phyloP scores from a whole-genome alignment of 352 stramenopile genomes.

The Pythium biforme region DNA sequence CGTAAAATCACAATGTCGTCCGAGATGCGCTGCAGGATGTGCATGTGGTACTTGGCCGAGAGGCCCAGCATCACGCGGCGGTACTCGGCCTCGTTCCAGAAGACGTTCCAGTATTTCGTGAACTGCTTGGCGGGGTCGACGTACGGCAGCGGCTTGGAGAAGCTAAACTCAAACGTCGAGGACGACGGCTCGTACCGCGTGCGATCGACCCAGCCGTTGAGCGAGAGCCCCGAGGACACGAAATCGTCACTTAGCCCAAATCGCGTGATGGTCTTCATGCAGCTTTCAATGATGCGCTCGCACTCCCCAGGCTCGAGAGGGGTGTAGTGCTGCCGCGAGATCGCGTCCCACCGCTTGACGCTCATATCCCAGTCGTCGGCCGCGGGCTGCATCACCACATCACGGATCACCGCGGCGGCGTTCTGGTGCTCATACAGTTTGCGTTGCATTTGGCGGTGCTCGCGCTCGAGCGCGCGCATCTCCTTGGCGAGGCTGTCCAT shows the following conservation, averaged over 20 bases:
- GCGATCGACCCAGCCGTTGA: slow-evolving; percentile 26
- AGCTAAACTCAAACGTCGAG: slow-evolving; percentile 24
- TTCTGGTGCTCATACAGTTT: slow-evolving; percentile 19
- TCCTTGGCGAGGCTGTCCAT: slow-evolving; percentile 22
- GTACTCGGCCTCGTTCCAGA: slow-evolving; percentile 22
- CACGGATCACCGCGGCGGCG: slow-evolving; percentile 17
- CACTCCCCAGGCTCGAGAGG: slow-evolving; percentile 7
- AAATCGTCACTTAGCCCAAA: slow-evolving; percentile 25
- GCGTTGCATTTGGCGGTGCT: slow-evolving; percentile 19
- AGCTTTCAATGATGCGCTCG: slow-evolving; percentile 15
- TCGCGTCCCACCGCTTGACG: slow-evolving; percentile 23
- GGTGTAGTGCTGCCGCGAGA: slow-evolving; percentile 17
- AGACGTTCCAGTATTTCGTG: slow-evolving; percentile 25
- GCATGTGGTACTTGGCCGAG: slow-evolving; percentile 24
- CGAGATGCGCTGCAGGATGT: slow-evolving; percentile 25
- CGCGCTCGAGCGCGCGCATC: slow-evolving; percentile 22
- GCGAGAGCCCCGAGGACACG: slow-evolving; percentile 13
- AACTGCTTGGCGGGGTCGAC: slow-evolving; percentile 17
- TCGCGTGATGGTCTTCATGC: slow-evolving; percentile 26
- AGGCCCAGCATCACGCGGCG: slow-evolving; percentile 21
- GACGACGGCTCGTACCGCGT: slow-evolving; percentile 19
- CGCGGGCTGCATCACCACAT: slow-evolving; percentile 12
- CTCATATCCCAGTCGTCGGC: slow-evolving; percentile 21
- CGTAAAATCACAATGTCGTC: slow-evolving; percentile 27
- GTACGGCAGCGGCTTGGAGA: slow-evolving; percentile 19